These are phyloP conservation scores for Onygenales sp. DNA, from an alignment of 2,329 filamentous ascomycete genomes.

Conservation along the genomic window DNA sequence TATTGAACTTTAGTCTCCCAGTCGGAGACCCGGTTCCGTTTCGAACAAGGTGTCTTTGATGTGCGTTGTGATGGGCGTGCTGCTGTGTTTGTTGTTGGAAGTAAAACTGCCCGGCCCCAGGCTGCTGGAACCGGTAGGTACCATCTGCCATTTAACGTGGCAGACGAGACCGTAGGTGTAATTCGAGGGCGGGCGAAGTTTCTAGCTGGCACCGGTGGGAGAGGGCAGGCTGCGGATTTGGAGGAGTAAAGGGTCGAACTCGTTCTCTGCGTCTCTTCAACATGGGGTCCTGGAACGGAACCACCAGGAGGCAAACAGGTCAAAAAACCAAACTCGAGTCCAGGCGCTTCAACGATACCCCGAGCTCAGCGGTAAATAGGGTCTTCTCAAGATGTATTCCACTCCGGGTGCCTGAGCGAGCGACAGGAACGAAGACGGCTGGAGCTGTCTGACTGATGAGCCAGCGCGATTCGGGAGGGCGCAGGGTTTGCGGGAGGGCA, in stretches of 20 bases:
- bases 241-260: slow-evolving; percentile 29
- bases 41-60: slow-evolving; percentile 34
- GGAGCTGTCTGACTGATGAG: background rate
- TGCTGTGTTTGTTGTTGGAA: slow-evolving; percentile 23
- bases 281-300: slow-evolving; percentile 33
- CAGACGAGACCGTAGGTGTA: slow-evolving; percentile 34
- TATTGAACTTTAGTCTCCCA: slow-evolving; percentile 35
- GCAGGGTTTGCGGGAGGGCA: background rate
- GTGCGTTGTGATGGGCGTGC: slow-evolving; percentile 30
- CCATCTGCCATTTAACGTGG: slow-evolving; percentile 47
- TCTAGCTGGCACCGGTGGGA: slow-evolving; percentile 16
- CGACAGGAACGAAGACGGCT: background rate
- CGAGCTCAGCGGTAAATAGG: background rate
- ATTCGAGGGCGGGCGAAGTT: slow-evolving; percentile 20
- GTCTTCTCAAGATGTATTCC: background rate
- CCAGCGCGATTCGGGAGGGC: background rate
- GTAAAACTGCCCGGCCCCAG: slow-evolving; percentile 43
- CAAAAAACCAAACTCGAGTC: background rate
- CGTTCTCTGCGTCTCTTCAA: slow-evolving; percentile 41
- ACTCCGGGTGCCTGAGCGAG: background rate
- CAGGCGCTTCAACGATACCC: background rate
- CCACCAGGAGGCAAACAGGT: slow-evolving; percentile 6
- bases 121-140: slow-evolving; percentile 46
- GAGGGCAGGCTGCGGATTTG: slow-evolving; percentile 18
- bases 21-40: slow-evolving; percentile 38